Evolutionary conservation across 106 monocot species (phyloP).

Genomic region (Dactylorhiza incarnata): DNA sequence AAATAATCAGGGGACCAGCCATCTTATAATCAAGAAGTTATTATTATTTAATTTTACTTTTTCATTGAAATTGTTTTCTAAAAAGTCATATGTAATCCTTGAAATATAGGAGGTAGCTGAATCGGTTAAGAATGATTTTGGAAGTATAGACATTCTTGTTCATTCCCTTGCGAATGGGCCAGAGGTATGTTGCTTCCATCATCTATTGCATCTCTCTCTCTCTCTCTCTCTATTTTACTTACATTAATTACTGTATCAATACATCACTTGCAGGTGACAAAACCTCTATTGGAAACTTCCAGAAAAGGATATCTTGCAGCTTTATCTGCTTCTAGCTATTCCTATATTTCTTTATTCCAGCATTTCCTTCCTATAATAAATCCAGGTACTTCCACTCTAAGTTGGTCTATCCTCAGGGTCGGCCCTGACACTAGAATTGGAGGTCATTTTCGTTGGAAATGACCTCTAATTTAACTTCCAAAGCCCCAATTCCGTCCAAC

Average conservation of each 20-base stretch:
- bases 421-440: too few relatives aligned
- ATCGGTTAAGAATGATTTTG: conserved; percentile 80
- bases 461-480: too few relatives aligned
- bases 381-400: conserved; percentile 37
- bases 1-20: too few relatives aligned
- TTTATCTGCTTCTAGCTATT: conserved; percentile 94
- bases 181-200: conserved; percentile 36
- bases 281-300: conserved; percentile 89
- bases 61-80: background rate
- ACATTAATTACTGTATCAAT: background rate
- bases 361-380: conserved; percentile 98
- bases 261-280: conserved; percentile 47
- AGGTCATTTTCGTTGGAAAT: too few relatives aligned
- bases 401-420: too few relatives aligned
- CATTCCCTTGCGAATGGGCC: conserved; percentile 99
- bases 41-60: background rate
- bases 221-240: background rate
- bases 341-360: conserved; percentile 75
- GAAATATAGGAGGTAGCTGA: conserved; percentile 80
- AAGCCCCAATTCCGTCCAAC: too few relatives aligned
- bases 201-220: background rate
- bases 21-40: too few relatives aligned
- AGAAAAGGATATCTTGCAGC: conserved; percentile 92
- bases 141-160: conserved; percentile 93
- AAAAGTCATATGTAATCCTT: background rate